Evolutionary conservation across 2,329 filamentous ascomycete genomes (phyloP), one percentile per base, ranked within the genome.

Genomic region (Pyricularia sp.): DNA sequence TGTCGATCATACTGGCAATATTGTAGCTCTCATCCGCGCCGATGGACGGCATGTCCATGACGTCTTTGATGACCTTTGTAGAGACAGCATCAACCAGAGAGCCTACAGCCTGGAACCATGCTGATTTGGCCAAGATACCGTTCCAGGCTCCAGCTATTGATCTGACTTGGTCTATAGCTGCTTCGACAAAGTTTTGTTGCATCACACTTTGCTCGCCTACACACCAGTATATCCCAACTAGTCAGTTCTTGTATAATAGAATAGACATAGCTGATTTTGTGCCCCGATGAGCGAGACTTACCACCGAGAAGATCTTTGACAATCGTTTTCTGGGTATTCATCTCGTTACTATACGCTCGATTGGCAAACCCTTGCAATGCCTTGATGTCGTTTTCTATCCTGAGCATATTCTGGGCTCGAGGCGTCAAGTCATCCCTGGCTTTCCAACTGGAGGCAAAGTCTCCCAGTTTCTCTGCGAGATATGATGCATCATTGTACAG

Each of bases 401-500:
- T 84, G 23, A 89, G 79, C 81, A 88, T 84, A 68, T 78, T 81
- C 64, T 81, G 81, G 1, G 85, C 85, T 12, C 83, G 80, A 1
- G 80, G 75, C 2, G 80, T 79, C 7, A 89, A 74, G 71, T 88
- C 84, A 6, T 81, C 78, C 2, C 86, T 83, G 25, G 79, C 74
- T 72, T 85, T 85, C 87, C 87, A 90, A 1, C 77, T 73, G 2
- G 76, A 74, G 0, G 81, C 77, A 69, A 88, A 83, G 1, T 83
- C 81, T 2, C 79, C 77, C 7, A 91, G 78, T 67, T 81, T 81
- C 73, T 90, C 86, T 1, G 87, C 83, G 9, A 91, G 79, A 75
- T 90, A 90, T 72, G 84, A 84, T 55, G 87, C 84, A 73, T 91
- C 89, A 70, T 91, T 91, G 74, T 91, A 91, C 5, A 90, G 80